These are phyloP conservation scores for Aurantiochytrium sp. DNA, from an alignment of 108 stramenopile species.

Conservation along the genomic window DNA sequence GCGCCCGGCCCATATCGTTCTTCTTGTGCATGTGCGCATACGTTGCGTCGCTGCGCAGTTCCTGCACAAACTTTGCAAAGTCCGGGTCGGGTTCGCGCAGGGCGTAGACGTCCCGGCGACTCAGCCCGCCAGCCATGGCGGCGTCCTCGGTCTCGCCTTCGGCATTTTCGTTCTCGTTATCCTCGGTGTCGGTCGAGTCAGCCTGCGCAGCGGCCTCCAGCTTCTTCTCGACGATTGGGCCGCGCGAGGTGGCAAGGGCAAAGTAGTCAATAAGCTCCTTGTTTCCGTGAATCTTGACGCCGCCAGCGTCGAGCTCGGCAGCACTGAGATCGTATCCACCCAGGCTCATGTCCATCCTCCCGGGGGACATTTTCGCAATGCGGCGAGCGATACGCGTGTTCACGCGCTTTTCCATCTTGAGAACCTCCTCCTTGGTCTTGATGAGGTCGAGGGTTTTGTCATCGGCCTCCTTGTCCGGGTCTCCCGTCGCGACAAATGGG, in stretches of 20 bases:
- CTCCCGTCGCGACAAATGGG: not conserved
- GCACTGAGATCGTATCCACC: not conserved
- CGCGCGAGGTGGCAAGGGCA: not conserved
- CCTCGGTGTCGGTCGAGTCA: not conserved
- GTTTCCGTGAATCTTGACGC: not conserved
- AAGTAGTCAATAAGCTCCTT: not conserved
- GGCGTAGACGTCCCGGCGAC: not conserved
- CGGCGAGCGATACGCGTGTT: not conserved
- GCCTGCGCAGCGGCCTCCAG: not conserved
- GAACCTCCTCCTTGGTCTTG: not conserved
- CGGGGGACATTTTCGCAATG: not conserved
- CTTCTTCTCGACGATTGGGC: not conserved
- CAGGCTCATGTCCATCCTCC: not conserved
- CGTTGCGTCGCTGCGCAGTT: not conserved
- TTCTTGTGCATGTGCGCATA: not conserved
- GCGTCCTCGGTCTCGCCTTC: not conserved
- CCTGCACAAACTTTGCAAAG: not conserved
- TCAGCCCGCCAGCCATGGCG: not conserved
- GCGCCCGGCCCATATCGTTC: slow-evolving; percentile 1
- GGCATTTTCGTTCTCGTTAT: not conserved
- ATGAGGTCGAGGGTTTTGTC: not conserved
- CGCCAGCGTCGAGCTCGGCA: not conserved
- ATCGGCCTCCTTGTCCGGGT: not conserved
- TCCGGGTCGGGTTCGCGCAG: slow-evolving; percentile 3
- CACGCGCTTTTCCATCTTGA: not conserved